Percentiles rank a stretch among this genome's conserved stretches.
phyloP scores from a whole-genome alignment of 352 stramenopile genomes.

The Phytophthora citrophthora region DNA sequence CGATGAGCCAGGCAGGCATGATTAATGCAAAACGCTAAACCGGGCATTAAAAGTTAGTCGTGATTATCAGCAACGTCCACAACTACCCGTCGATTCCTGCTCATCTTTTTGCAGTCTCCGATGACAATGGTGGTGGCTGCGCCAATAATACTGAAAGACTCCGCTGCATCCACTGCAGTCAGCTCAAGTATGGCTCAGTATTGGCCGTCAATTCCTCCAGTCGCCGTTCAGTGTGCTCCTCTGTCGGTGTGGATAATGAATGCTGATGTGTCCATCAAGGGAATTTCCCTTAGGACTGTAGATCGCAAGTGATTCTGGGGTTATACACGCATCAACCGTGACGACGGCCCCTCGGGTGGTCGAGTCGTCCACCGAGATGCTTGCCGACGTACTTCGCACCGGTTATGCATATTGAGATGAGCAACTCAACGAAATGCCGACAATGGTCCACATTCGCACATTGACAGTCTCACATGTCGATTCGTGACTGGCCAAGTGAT shows the following conservation, averaged over 20 bases:
- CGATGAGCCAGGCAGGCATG: slow-evolving; percentile 6
- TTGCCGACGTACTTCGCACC: slow-evolving; percentile 3
- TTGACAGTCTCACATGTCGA: slow-evolving; percentile 15
- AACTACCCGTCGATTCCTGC: neutral
- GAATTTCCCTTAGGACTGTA: neutral
- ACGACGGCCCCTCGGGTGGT: slow-evolving; percentile 18
- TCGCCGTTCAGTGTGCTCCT: neutral
- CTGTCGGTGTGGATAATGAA: neutral
- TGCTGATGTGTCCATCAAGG: neutral
- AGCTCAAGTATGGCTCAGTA: slow-evolving; percentile 1
- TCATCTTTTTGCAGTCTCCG: slow-evolving; percentile 3
- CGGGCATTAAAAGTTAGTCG: neutral
- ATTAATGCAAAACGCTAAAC: neutral
- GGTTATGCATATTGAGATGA: slow-evolving; percentile 4
- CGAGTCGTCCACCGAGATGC: slow-evolving; percentile 11
- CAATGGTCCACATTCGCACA: slow-evolving; percentile 26
- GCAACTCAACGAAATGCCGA: slow-evolving; percentile 3
- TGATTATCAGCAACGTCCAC: neutral
- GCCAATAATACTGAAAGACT: slow-evolving; percentile 3
- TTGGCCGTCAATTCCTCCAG: slow-evolving; percentile 24
- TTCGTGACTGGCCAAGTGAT: slow-evolving; percentile 12
- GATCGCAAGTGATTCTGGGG: neutral
- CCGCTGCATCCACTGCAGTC: neutral
- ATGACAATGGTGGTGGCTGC: slow-evolving; percentile 1
- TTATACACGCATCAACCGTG: slow-evolving; percentile 19